A percentile compares a stretch with the other conserved stretches of the same genome.
These are phyloP conservation scores for Parastagonospora avenae DNA, from an alignment of 2,329 filamentous ascomycete species.

Conservation along the genomic window DNA sequence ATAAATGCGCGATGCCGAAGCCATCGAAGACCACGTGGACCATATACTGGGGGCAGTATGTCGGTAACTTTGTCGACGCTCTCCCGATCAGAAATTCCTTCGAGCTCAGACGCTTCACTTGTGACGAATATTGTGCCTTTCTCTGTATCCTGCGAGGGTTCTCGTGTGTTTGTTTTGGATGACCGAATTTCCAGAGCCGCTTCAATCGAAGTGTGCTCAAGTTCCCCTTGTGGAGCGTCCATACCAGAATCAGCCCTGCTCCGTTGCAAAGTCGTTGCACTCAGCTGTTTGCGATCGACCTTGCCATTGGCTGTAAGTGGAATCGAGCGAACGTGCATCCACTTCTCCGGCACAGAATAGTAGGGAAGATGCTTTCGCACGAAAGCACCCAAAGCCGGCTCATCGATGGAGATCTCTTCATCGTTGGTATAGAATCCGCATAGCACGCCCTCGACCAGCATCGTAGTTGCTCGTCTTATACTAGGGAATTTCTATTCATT, in stretches of 20 bases:
- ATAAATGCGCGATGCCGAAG: slow-evolving; percentile 40
- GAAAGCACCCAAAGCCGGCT: slow-evolving; percentile 47
- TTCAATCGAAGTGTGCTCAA: not conserved
- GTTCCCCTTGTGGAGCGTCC: not conserved
- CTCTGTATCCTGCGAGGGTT: not conserved
- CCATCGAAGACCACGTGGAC: slow-evolving; percentile 36
- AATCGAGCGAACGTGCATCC: slow-evolving; percentile 52
- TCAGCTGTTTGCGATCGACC: slow-evolving; percentile 58
- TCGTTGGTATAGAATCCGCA: slow-evolving; percentile 57
- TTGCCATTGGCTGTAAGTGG: slow-evolving; percentile 63
- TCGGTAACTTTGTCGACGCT: slow-evolving; percentile 24
- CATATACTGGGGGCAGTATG: slow-evolving; percentile 29
- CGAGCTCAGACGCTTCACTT: slow-evolving; percentile 15
- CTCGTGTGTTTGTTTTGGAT: slow-evolving; percentile 5
- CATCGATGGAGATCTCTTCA: slow-evolving; percentile 27
- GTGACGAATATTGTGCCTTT: slow-evolving; percentile 5
- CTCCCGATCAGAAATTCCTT: slow-evolving; percentile 6
- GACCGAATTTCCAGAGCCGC: not conserved
- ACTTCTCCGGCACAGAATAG: slow-evolving; percentile 59
- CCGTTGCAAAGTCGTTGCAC: slow-evolving; percentile 23
- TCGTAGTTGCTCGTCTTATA: slow-evolving; percentile 55
- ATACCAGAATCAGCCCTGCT: slow-evolving; percentile 7
- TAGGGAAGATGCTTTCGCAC: slow-evolving; percentile 57
- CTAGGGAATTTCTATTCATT: slow-evolving; percentile 47
- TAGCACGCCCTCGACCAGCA: slow-evolving; percentile 56